A percentile compares a stretch with the other conserved stretches of the same genome.
phyloP scores from a whole-genome alignment of 306 rosid species.

The Inga leiocalycina region DNA sequence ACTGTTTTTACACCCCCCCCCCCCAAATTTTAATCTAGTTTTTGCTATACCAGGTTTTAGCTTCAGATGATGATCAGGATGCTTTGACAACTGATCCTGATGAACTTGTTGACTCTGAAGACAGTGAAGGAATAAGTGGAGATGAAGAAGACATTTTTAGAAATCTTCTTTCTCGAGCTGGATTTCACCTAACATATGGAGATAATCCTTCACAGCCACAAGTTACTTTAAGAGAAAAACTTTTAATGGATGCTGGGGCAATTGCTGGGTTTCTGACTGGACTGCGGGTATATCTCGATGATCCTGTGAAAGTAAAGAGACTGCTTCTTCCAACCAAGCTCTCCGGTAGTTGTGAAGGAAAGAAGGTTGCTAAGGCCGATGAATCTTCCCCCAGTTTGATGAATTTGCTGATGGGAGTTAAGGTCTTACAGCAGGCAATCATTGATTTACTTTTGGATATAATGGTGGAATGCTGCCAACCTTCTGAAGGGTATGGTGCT shows the following conservation, averaged over 20 bases:
- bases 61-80: slow-evolving; percentile 98
- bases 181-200: slow-evolving; percentile 95
- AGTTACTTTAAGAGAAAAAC: slow-evolving; percentile 93
- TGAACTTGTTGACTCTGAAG: slow-evolving; percentile 93
- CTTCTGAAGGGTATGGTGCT: slow-evolving; percentile 71
- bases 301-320: slow-evolving; percentile 97
- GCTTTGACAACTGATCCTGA: slow-evolving; percentile 99
- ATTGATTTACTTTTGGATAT: slow-evolving; percentile 96
- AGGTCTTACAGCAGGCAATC: slow-evolving; percentile 96
- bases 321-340: slow-evolving; percentile 96
- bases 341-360: slow-evolving; percentile 80
- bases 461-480: slow-evolving; percentile 99
- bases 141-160: slow-evolving; percentile 98
- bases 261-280: slow-evolving; percentile 99
- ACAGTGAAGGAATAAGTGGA: slow-evolving; percentile 95
- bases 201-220: slow-evolving; percentile 98
- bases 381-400: slow-evolving; percentile 98
- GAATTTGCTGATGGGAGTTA: slow-evolving; percentile 99
- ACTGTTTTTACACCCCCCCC: slow-evolving; percentile 23
- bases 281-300: slow-evolving; percentile 98
- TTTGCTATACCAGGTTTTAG: slow-evolving; percentile 71
- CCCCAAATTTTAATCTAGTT: slow-evolving; percentile 31
- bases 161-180: slow-evolving; percentile 95
- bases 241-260: slow-evolving; percentile 97
- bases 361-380: slow-evolving; percentile 69